Base-by-base conservation (phyloP, 495 filamentous ascomycete genomes). In the Podospora fimiseda region DNA sequence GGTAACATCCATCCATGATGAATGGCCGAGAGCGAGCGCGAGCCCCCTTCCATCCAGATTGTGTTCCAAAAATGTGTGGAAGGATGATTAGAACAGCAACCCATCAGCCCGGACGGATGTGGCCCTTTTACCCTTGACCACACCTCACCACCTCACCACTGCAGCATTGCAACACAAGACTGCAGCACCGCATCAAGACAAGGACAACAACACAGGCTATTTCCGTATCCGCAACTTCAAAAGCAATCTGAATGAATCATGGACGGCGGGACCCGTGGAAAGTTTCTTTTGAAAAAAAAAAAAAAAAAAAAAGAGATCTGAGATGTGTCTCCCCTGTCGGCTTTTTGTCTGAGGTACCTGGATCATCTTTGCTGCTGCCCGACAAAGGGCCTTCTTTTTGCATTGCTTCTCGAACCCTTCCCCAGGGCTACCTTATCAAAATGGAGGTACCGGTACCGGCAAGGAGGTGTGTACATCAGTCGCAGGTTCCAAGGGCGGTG, bases 61-160 rank as follows among this genome's bases (percentile, higher is more conserved):
- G 42, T 46, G 52, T 54, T 54, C 52, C 52, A 48, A 54, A 48
- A 54, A 41, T 33, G 43, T 24, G 15, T 27, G 24, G 23, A 43
- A 41, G 41, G 24, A 39, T 39, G 27, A 50, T 44, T 20, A 39
- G 40, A 53, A 22, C 36, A 48, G 27, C 44, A 48, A 38, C 21
- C 19, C 20, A 20, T 36, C 22, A 45, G 53, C 47, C 21, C 38
- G 47, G 47, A 41, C n/a, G n/a, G n/a, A n/a, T n/a, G n/a, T n/a
- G n/a, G n/a, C n/a, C n/a, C n/a, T n/a, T n/a, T n/a, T n/a, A n/a
- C n/a, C n/a, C n/a, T n/a, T n/a, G n/a, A n/a, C n/a, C n/a, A n/a
- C n/a, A n/a, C n/a, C n/a, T n/a, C n/a, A n/a, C n/a, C n/a, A n/a
- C n/a, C n/a, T n/a, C n/a, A n/a, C n/a, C n/a, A n/a, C n/a, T n/a